phyloP scores from a whole-genome alignment of 148 eudicot genomes.

The Polygonum aviculare region DNA sequence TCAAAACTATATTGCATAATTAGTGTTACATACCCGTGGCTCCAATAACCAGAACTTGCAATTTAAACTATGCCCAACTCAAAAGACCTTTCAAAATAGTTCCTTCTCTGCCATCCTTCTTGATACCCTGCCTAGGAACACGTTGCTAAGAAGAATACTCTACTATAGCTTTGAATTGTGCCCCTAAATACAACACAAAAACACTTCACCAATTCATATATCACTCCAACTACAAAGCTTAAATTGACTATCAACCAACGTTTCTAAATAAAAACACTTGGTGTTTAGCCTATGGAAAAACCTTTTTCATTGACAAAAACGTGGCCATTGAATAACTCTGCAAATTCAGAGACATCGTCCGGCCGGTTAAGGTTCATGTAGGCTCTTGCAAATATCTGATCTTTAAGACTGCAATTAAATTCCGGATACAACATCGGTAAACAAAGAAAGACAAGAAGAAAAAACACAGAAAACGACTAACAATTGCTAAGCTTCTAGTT shows the following conservation, averaged over 20 bases:
- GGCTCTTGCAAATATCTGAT: slow-evolving; percentile 37
- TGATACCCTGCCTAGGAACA: slow-evolving; percentile 43
- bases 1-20: too few species aligned
- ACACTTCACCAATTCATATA: too few species aligned
- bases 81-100: slow-evolving; percentile 31
- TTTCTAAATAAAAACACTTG: slow-evolving; percentile 2
- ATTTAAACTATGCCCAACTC: too few species aligned
- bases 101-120: slow-evolving; percentile 68
- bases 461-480: background rate
- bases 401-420: slow-evolving; percentile 36
- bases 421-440: background rate
- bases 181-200: slow-evolving; percentile 21
- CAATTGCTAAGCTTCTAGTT: background rate
- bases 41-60: too few species aligned
- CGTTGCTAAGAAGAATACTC: slow-evolving; percentile 65
- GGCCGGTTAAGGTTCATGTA: slow-evolving; percentile 44
- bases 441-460: too few species aligned
- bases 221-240: too few species aligned
- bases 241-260: too few species aligned
- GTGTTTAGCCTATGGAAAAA: background rate
- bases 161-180: slow-evolving; percentile 45
- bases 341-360: slow-evolving; percentile 57
- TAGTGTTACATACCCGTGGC: too few species aligned
- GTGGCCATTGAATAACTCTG: slow-evolving; percentile 58
- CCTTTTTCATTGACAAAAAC: slow-evolving; percentile 66